These are phyloP conservation scores for Chytriomyces sp. DNA, from an alignment of 192 early-diverging fungal genomes.

Conservation along the genomic window DNA sequence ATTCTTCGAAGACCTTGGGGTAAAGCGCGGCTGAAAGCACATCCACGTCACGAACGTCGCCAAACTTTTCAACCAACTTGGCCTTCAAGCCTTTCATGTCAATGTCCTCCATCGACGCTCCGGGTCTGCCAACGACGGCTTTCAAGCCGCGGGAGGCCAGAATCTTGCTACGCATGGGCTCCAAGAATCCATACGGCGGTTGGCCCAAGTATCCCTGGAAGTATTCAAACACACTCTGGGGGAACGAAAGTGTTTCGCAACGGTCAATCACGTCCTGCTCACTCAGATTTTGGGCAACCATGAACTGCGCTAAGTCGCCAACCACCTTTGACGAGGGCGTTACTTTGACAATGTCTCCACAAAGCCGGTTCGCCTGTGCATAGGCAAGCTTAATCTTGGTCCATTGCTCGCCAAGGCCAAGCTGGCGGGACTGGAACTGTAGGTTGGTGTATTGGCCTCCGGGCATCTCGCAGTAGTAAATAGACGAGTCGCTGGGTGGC, in stretches of 20 bases:
- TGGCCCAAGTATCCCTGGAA: slow-evolving; percentile 96
- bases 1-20: slow-evolving; percentile 91
- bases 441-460: slow-evolving; percentile 98
- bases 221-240: slow-evolving; percentile 88
- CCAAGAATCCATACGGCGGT: slow-evolving; percentile 93
- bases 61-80: slow-evolving; percentile 81
- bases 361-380: slow-evolving; percentile 84
- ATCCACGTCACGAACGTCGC: slow-evolving; percentile 78
- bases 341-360: slow-evolving; percentile 97
- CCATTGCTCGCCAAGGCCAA: slow-evolving; percentile 92
- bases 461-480: slow-evolving; percentile 97
- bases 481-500: slow-evolving; percentile 83
- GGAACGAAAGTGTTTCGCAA: slow-evolving; percentile 85
- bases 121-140: slow-evolving; percentile 82
- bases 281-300: slow-evolving; percentile 86
- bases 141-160: slow-evolving; percentile 65
- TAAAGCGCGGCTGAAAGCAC: slow-evolving; percentile 84
- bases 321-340: slow-evolving; percentile 98
- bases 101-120: slow-evolving; percentile 74
- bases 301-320: slow-evolving; percentile 96
- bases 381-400: slow-evolving; percentile 88
- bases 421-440: slow-evolving; percentile 94
- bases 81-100: slow-evolving; percentile 75
- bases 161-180: slow-evolving; percentile 81
- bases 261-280: slow-evolving; percentile 75